Evolutionary conservation across 2,329 filamentous ascomycete genomes (phyloP).

Genomic region (Pestalotiopsis sp.): DNA sequence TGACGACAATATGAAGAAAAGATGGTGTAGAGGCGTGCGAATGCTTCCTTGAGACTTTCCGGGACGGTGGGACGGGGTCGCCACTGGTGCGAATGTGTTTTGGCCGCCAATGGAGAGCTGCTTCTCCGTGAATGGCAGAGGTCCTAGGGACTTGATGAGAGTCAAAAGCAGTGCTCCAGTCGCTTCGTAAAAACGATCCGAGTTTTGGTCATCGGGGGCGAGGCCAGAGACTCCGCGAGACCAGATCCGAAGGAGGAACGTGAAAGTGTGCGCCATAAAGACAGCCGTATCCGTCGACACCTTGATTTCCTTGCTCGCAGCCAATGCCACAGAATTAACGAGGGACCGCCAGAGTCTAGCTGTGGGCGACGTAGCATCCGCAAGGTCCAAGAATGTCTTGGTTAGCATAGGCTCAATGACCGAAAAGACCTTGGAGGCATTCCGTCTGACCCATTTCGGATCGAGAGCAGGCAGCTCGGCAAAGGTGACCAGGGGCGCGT

Average conservation of each 20-base stretch:
- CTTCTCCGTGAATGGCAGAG: conserved; percentile 64
- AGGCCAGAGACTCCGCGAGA: conserved; percentile 51
- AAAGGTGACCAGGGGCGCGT: conserved; percentile 56
- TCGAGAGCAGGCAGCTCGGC: conserved; percentile 85
- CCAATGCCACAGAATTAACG: conserved; percentile 62
- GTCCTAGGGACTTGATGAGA: conserved; percentile 52
- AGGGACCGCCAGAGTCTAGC: conserved; percentile 61
- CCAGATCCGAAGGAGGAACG: conserved; percentile 72
- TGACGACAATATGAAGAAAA: conserved; percentile 61
- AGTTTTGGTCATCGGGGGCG: conserved; percentile 51
- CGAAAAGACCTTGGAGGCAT: conserved; percentile 63
- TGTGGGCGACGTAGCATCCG: conserved; percentile 54
- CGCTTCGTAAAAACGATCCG: conserved; percentile 53
- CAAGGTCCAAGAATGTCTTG: conserved; percentile 62
- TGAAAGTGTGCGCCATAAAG: conserved; percentile 72
- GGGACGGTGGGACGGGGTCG: conserved; percentile 65
- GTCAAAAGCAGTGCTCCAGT: conserved; percentile 51
- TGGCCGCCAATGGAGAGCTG: conserved; percentile 50
- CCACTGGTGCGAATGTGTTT: conserved; percentile 60
- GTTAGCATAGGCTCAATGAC: conserved; percentile 61
- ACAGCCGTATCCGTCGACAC: conserved; percentile 79
- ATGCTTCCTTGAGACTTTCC: conserved; percentile 51
- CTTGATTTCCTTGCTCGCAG: conserved; percentile 84
- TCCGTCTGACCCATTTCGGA: conserved; percentile 81
- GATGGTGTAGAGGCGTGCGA: conserved; percentile 63